Evolutionary conservation across 441 rosid species (phyloP), one percentile per base, ranked within the genome.

Genomic region (Populus hybrid): DNA sequence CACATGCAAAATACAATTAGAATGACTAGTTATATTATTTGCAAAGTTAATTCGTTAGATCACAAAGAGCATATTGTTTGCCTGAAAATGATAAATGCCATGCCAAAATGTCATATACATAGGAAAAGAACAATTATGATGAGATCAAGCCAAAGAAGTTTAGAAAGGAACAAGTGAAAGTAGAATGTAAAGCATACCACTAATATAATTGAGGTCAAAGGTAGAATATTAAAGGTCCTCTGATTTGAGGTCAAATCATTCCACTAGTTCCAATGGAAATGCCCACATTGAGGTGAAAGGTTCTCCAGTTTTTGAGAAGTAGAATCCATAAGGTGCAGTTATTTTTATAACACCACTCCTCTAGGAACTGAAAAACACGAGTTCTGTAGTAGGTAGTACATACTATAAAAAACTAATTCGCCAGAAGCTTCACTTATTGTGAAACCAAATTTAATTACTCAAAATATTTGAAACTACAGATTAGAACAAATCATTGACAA

Each of bases 361-460:
- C 18, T 36, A 36, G 26, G 38, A 40, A 40, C 24, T n/a, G 20
- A 40, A 8, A 12, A 12, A 24, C 50, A 16, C 21, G 36, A 26
- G 7, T 64, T 40, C 21, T 28, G 26, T 9, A 38, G 35, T 23
- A 38, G 70, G 59, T 26, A 14, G n/a, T 20, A 38, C 26, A 57
- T 61, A 10, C 28, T 21, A 59, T 11, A 21, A 64, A 64, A 74
- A 18, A 32, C 70, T 38, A 35, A 40, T 14, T 65, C 1, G 5
- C 59, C 26, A 65, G 77, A 65, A 40, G 70, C 32, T 53, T 16
- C 59, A 65, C 28, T 35, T 66, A 74, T 14, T 24, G 6, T 65
- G 77, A 71, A 71, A 70, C 57, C 50, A 35, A 71, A 23, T 38
- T 61, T 61, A 21, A 61, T 61, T 21, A 70, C 73, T 36, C 18